phyloP scores from a whole-genome alignment of 202 grass and related monocot genomes.

The Zoysia matrella region DNA sequence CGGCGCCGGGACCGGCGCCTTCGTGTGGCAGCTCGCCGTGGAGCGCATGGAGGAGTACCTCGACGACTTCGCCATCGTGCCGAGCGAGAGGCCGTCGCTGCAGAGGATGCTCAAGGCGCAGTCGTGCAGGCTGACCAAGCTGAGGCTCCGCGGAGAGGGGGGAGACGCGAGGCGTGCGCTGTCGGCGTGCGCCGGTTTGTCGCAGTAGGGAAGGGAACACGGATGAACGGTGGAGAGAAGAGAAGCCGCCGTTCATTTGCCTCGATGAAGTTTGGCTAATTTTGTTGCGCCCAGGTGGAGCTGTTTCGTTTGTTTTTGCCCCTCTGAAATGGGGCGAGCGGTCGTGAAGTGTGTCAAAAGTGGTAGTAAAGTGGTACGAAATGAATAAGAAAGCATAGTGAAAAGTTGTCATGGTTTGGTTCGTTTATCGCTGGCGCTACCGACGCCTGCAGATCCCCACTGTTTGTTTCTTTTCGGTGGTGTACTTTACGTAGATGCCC shows the following conservation, averaged over 20 bases:
- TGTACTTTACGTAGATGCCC: conserved; percentile 33
- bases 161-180: conserved; percentile 39
- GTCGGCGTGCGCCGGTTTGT: conserved; percentile 55
- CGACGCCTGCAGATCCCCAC: conserved; percentile 25
- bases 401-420: conserved; percentile 23
- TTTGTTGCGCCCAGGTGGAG: conserved; percentile 26
- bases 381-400: conserved; percentile 8
- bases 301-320: conserved; percentile 33
- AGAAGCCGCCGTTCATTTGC: not conserved
- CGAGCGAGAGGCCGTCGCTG: conserved; percentile 60
- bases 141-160: conserved; percentile 38
- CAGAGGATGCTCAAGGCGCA: conserved; percentile 69
- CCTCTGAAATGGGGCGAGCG: conserved; percentile 1
- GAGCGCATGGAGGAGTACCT: conserved; percentile 74
- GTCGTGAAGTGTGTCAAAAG: conserved; percentile 1
- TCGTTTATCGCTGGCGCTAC: conserved; percentile 4
- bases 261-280: not conserved
- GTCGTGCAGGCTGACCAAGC: conserved; percentile 69
- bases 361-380: not conserved
- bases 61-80: conserved; percentile 77
- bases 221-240: not conserved
- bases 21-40: conserved; percentile 83
- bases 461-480: not conserved
- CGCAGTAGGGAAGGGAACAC: not conserved
- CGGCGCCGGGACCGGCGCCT: conserved; percentile 70